Percentiles rank a stretch among this genome's conserved stretches.
Evolutionary conservation across 1,284 basidiomycete genomes (phyloP).

Genomic region (Sanghuangporus weigelae): DNA sequence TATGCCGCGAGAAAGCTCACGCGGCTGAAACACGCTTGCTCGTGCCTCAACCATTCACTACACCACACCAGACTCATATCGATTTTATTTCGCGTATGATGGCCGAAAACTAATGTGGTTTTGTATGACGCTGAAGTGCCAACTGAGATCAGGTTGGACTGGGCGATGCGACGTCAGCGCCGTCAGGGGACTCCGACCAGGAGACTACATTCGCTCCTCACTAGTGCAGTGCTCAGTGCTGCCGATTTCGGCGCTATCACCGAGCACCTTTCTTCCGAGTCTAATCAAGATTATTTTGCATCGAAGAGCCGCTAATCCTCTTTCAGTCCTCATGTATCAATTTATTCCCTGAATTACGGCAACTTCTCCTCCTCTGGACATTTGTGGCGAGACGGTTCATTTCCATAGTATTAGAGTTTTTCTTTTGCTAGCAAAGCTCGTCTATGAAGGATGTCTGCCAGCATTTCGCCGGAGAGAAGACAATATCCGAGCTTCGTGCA

Average conservation of each 20-base stretch:
- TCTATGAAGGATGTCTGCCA: not conserved
- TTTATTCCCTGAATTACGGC: not conserved
- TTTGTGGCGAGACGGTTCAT: not conserved
- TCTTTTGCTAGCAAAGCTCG: not conserved
- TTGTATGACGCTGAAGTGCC: not conserved
- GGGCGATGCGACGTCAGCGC: not conserved
- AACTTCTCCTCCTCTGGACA: not conserved
- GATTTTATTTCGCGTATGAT: not conserved
- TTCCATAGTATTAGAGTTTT: not conserved
- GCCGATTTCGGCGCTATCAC: slow-evolving; percentile 1
- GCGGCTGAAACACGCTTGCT: not conserved
- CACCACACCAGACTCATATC: not conserved
- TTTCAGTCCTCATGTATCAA: not conserved
- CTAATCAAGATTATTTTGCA: not conserved
- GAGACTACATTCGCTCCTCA: not conserved
- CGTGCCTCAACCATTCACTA: not conserved
- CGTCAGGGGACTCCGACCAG: not conserved
- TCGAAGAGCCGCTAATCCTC: not conserved
- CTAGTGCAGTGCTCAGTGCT: no score
- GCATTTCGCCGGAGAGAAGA: not conserved
- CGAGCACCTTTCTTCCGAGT: not conserved
- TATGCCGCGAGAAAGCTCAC: not conserved
- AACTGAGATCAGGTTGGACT: not conserved
- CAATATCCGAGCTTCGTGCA: not conserved
- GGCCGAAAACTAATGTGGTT: not conserved